Evolutionary conservation across 225 moss, liverwort and hornwort genomes (phyloP).

Genomic region (Bryoerythrophyllum caledonicum): DNA sequence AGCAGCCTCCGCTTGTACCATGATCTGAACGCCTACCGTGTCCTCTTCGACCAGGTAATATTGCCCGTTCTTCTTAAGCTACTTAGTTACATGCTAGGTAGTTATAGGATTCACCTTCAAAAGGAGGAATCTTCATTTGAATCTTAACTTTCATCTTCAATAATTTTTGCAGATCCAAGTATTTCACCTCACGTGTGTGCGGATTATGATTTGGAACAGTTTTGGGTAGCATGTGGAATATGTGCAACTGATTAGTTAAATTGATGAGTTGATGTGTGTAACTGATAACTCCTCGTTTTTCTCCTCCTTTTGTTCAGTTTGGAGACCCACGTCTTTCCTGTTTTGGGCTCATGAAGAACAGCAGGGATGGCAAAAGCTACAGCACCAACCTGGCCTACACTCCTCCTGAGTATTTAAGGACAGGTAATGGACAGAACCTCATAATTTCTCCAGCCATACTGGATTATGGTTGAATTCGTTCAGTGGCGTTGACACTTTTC

Average conservation of each 20-base stretch:
- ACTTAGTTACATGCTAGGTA: too few species aligned
- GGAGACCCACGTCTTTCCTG: constrained; percentile 95
- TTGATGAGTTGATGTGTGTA: not conserved
- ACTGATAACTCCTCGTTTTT: not conserved
- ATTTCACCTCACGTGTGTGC: not conserved
- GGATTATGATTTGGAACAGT: not conserved
- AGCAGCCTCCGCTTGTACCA: constrained; percentile 87
- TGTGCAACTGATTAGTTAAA: not conserved
- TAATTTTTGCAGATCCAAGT: not conserved
- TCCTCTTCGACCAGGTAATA: constrained; percentile 72
- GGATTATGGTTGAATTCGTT: too few species aligned
- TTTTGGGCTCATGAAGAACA: constrained; percentile 99
- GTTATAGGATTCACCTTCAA: too few species aligned
- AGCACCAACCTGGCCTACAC: constrained; percentile 98
- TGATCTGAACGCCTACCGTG: constrained; percentile 95
- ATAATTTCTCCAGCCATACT: not conserved
- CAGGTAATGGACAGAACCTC: constrained; percentile 46
- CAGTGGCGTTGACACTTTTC: too few species aligned
- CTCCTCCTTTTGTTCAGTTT: constrained; percentile 38
- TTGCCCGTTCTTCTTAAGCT: too few species aligned
- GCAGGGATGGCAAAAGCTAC: constrained; percentile 97
- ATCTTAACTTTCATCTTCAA: too few species aligned
- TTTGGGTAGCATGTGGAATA: not conserved
- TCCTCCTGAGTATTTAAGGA: constrained; percentile 90
- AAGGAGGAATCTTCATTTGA: too few species aligned